A percentile compares a stretch with the other conserved stretches of the same genome.
Conservation (phyloP, 2,329 filamentous ascomycete species). For the Hypoxylon rubiginosum region DNA sequence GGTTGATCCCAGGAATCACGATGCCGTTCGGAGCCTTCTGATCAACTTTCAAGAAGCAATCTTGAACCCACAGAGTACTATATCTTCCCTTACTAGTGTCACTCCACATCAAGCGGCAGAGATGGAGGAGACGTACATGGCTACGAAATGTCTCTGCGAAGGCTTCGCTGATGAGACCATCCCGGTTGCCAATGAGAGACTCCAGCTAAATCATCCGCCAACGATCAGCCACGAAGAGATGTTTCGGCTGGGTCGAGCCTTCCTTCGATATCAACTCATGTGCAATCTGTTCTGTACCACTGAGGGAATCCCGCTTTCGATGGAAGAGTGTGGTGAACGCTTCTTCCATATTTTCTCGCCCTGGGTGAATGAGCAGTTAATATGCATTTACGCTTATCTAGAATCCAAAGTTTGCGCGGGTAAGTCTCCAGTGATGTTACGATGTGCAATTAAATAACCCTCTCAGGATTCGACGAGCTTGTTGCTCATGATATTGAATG, state of each 20-base stretch:
- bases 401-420: not conserved
- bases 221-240: not conserved
- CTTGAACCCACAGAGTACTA: not conserved
- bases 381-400: not conserved
- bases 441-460: not conserved
- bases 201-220: not conserved
- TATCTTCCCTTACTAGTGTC: not conserved
- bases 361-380: constrained; percentile 10
- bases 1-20: not conserved
- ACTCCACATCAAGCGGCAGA: not conserved
- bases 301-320: not conserved
- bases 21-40: not conserved
- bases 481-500: not conserved
- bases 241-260: constrained; percentile 1
- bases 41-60: not conserved
- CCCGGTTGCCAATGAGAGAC: not conserved
- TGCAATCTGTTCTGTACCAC: constrained; percentile 8
- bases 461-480: constrained; percentile 1
- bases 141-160: not conserved
- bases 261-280: constrained; percentile 8
- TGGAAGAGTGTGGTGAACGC: not conserved
- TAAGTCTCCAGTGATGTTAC: not conserved
- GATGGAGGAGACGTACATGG: not conserved
- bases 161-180: not conserved
- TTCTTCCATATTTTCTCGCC: constrained; percentile 12